phyloP scores from a whole-genome alignment of 768 basidiomycete genomes.

The Kwoniella bestiolae region DNA sequence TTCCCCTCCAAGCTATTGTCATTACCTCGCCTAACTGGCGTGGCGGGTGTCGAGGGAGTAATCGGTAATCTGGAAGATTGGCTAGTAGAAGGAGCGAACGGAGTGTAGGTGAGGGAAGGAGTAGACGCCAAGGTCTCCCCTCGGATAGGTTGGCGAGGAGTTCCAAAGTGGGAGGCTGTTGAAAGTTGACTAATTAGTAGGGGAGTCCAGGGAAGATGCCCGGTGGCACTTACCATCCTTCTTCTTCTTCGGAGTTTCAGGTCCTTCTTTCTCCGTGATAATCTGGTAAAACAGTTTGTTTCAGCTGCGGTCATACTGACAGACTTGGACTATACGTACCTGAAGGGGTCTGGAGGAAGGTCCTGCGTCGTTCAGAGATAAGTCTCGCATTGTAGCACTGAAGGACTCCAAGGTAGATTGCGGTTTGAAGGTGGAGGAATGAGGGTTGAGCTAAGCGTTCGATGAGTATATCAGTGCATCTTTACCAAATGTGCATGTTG shows the following conservation, averaged over 20 bases:
- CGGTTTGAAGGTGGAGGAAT: slow-evolving; percentile 17
- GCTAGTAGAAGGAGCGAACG: slow-evolving; percentile 9
- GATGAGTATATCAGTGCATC: not conserved
- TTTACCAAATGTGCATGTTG: not conserved
- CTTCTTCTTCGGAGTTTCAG: slow-evolving; percentile 17
- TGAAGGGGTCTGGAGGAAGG: not conserved
- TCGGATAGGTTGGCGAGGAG: slow-evolving; percentile 9
- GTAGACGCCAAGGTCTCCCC: not conserved
- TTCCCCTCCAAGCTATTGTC: not conserved
- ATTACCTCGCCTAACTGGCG: not conserved
- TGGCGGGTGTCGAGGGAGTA: slow-evolving; percentile 21
- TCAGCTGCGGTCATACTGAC: too few species aligned
- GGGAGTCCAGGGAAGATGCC: too few species aligned
- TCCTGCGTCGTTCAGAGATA: not conserved
- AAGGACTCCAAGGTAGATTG: not conserved
- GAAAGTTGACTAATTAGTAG: not conserved
- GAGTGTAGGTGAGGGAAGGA: not conserved
- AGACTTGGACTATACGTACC: not conserved
- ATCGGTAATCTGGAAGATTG: slow-evolving; percentile 6
- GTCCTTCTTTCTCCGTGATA: not conserved
- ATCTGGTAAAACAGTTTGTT: not conserved
- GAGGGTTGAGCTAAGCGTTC: slow-evolving; percentile 16
- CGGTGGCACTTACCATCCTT: slow-evolving; percentile 5
- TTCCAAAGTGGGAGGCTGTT: slow-evolving; percentile 3
- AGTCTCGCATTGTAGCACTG: not conserved